Conservation (phyloP, 2,329 filamentous ascomycete genomes). For the Bimuria novae-zelandiae region DNA sequence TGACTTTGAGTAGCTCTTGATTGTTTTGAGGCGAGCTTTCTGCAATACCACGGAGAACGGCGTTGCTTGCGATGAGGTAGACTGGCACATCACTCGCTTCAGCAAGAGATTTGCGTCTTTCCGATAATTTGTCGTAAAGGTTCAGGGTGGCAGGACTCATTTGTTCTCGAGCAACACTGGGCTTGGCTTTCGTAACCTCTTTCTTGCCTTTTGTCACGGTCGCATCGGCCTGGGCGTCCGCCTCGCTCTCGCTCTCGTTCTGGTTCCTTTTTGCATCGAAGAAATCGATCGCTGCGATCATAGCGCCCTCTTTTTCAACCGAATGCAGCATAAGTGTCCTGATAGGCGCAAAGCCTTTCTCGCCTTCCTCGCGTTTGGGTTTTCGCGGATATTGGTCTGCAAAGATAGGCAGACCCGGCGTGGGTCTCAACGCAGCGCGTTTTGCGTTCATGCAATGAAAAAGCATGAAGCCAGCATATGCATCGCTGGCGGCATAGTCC, state of each 20-base stretch:
- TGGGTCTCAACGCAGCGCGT: constrained; percentile 57
- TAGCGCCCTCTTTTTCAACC: constrained; percentile 17
- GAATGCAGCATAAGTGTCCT: constrained; percentile 28
- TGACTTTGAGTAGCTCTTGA: constrained; percentile 25
- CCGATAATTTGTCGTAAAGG: constrained; percentile 24
- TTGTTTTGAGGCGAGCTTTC: constrained; percentile 23
- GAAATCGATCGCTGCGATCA: constrained; percentile 25
- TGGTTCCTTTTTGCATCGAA: constrained; percentile 17
- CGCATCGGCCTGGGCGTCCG: not conserved
- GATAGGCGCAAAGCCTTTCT: constrained; percentile 9
- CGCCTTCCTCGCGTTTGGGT: not conserved
- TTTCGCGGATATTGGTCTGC: constrained; percentile 32
- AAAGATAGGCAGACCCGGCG: constrained; percentile 29
- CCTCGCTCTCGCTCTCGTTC: not conserved
- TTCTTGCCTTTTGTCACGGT: constrained; percentile 3
- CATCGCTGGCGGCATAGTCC: constrained; percentile 78
- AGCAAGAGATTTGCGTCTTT: constrained; percentile 26
- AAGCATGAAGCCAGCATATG: constrained; percentile 80
- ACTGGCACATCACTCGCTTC: constrained; percentile 10
- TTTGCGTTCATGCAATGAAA: constrained; percentile 73
- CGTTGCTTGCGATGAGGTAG: constrained; percentile 26
- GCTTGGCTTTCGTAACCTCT: not conserved
- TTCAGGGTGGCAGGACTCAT: constrained; percentile 21
- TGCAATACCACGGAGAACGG: constrained; percentile 31
- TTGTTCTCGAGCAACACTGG: not conserved